Evolutionary conservation across 768 basidiomycete species (phyloP), one percentile per base, ranked within the genome.

Genomic region (Suillus bovinus): DNA sequence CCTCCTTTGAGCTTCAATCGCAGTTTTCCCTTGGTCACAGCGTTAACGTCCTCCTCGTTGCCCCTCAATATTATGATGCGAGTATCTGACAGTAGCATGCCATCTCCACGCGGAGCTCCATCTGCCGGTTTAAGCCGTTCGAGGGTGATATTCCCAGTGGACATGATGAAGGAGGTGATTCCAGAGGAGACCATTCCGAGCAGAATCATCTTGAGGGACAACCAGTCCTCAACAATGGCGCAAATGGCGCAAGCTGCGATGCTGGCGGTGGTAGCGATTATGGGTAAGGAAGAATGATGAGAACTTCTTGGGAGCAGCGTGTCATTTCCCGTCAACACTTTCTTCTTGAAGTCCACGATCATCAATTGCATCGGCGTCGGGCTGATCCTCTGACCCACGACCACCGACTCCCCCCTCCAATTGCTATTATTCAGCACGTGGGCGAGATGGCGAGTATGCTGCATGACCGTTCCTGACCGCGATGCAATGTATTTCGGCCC

Each of bases 401-500:
- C 55, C 0, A 70, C 60, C 8, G 60, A 55, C 41, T 57, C 60
- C 63, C 65, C 66, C 57, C 47, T 46, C 57, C 57, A 27, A 24
- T 42, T 58, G 24, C 38, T 24, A n/a, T 39, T 58, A 6, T 36
- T 34, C 24, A 39, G 88, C 79, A 75, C 90, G 85, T 49, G 74
- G 79, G 27, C 91, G 86, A 69, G 82, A 71, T 20, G 85, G 76
- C 58, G 82, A 78, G 69, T 83, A 79, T 39, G 74, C 68, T n/a
- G 73, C 1, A 76, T 68, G 71, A 63, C 78, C 80, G 64, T 90
- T 71, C 72, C 89, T 81, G 53, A 93, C 74, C 29, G 85, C 67
- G 91, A 87, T 0, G 89, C 85, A 63, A 91, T 85, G 73, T 83
- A 94, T 69, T 91, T 93, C 54, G 90, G 91, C 1, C 74, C 74